Conservation (phyloP, 139 green algal genomes). For the Chlorella vulgaris region DNA sequence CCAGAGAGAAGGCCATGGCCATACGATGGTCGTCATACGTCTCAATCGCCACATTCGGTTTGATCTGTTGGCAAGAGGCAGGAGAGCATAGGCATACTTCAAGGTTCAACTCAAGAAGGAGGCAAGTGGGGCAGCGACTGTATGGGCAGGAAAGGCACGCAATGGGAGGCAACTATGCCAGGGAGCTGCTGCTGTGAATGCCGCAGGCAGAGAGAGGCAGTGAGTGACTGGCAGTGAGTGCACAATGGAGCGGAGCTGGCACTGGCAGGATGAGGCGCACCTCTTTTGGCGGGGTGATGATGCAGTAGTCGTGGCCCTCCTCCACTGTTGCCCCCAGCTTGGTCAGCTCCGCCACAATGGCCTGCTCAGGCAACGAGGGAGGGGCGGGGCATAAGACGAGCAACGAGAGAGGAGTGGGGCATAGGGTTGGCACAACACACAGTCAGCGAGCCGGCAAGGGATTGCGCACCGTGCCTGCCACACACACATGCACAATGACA, state of each 20-base stretch:
- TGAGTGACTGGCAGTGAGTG: too few species aligned
- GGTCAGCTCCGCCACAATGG: constrained; percentile 92
- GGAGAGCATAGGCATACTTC: background rate
- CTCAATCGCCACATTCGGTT: constrained; percentile 7
- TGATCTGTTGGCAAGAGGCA: background rate
- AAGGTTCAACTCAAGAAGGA: background rate
- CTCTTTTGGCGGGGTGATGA: constrained; percentile 88
- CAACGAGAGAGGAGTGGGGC: background rate
- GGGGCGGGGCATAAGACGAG: background rate
- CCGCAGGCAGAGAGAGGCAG: background rate
- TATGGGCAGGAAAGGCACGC: background rate
- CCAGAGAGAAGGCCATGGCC: constrained; percentile 94
- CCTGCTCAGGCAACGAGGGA: constrained; percentile 42
- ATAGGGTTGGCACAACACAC: background rate
- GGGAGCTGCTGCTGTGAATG: background rate
- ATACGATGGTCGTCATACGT: constrained; percentile 96
- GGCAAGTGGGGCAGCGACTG: background rate
- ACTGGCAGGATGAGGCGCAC: too few species aligned
- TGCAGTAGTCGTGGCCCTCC: constrained; percentile 93
- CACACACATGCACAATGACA: too few species aligned
- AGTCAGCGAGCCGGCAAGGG: too few species aligned
- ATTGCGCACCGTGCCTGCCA: too few species aligned
- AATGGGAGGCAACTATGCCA: background rate
- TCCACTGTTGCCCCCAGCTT: constrained; percentile 91
- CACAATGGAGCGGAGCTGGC: too few species aligned